Evolutionary conservation across 768 basidiomycete species (phyloP).

Genomic region (Psilocybe sp.): DNA sequence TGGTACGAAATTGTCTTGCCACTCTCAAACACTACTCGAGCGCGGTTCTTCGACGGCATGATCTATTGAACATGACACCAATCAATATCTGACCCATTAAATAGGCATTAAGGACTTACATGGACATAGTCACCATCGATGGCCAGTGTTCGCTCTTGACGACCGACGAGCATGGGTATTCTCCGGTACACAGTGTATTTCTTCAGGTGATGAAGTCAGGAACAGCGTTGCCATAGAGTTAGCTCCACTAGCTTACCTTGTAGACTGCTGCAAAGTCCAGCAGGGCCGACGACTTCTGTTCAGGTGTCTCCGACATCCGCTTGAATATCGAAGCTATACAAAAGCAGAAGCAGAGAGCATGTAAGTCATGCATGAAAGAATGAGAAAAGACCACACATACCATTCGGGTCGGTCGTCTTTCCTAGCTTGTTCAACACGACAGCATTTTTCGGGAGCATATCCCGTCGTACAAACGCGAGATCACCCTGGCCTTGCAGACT

Average conservation of each 20-base stretch:
- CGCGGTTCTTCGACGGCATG: constrained; percentile 80
- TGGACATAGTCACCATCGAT: constrained; percentile 95
- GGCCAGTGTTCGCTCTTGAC: constrained; percentile 90
- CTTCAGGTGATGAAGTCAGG: constrained; percentile 31
- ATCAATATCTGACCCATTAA: not conserved
- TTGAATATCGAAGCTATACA: constrained; percentile 88
- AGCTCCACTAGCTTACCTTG: constrained; percentile 49
- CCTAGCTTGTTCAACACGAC: constrained; percentile 65
- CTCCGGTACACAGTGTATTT: constrained; percentile 93
- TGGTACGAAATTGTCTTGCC: constrained; percentile 93
- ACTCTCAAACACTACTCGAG: constrained; percentile 80
- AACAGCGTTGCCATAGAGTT: not conserved
- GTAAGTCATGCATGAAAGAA: not conserved
- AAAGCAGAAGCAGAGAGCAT: not conserved
- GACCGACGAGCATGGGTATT: constrained; percentile 88
- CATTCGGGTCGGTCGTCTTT: constrained; percentile 88
- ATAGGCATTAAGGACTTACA: constrained; percentile 36
- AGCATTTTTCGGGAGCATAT: constrained; percentile 68
- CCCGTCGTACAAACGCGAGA: constrained; percentile 75
- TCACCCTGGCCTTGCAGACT: constrained; percentile 87
- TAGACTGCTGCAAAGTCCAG: constrained; percentile 83
- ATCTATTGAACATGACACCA: constrained; percentile 59
- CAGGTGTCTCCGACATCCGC: constrained; percentile 72
- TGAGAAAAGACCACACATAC: constrained; percentile 34
- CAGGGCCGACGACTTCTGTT: constrained; percentile 52